These are phyloP conservation scores for Lentinula aciculospora DNA, from an alignment of 768 basidiomycete species.

Conservation along the genomic window DNA sequence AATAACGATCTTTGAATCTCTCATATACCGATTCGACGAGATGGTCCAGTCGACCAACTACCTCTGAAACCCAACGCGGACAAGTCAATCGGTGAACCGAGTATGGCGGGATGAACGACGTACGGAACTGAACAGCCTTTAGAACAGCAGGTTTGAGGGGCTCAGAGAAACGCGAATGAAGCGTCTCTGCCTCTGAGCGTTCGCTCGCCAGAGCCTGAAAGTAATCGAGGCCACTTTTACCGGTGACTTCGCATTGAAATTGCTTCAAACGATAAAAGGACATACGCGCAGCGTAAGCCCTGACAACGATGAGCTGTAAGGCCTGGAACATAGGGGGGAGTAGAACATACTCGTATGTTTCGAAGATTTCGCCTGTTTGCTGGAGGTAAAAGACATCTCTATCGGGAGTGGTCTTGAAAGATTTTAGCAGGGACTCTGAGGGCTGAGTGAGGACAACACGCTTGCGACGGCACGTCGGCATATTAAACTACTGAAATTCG, in stretches of 20 bases:
- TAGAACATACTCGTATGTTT: slow-evolving; percentile 83
- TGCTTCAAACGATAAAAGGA: slow-evolving; percentile 92
- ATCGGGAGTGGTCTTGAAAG: slow-evolving; percentile 56
- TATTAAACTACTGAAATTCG: slow-evolving; percentile 26
- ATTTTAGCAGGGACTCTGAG: slow-evolving; percentile 61
- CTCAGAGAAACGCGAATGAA: slow-evolving; percentile 90
- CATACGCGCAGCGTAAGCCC: slow-evolving; percentile 85
- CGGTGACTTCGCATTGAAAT: slow-evolving; percentile 96
- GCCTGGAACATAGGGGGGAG: slow-evolving; percentile 18
- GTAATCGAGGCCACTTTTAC: slow-evolving; percentile 90
- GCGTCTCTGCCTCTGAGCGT: slow-evolving; percentile 78
- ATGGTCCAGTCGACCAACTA: slow-evolving; percentile 93
- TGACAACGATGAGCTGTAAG: slow-evolving; percentile 21
- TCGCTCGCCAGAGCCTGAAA: slow-evolving; percentile 93
- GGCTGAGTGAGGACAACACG: slow-evolving; percentile 86
- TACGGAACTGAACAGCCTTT: slow-evolving; percentile 94
- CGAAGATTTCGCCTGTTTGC: slow-evolving; percentile 96
- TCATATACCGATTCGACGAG: slow-evolving; percentile 94
- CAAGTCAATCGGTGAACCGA: slow-evolving; percentile 9
- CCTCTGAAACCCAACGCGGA: slow-evolving; percentile 52
- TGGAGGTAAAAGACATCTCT: slow-evolving; percentile 86
- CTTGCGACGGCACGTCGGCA: slow-evolving; percentile 89
- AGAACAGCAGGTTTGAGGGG: slow-evolving; percentile 89
- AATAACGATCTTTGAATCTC: slow-evolving; percentile 95
- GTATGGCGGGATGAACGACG: slow-evolving; percentile 30